Conservation (phyloP, 108 stramenopile species). For the Skeletonema tropicum region DNA sequence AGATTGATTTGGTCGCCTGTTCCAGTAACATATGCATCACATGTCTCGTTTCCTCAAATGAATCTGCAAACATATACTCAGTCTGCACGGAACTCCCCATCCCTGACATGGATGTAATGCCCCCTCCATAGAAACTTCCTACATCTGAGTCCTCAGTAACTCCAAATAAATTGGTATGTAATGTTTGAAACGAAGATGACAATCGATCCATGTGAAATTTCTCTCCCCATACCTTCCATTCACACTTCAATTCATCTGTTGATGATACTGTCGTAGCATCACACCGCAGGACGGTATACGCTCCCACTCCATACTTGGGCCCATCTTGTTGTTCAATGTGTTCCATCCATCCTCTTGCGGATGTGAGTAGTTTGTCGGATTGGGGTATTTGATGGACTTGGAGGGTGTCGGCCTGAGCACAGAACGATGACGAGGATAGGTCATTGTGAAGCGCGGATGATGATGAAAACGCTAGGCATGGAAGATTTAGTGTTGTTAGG, state of each 20-base stretch:
- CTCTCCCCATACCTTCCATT: constrained; percentile 61
- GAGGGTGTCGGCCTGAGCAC: constrained; percentile 21
- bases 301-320: constrained; percentile 49
- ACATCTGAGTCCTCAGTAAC: neutral
- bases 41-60: neutral
- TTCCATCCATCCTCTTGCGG: constrained; percentile 83
- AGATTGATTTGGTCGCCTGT: constrained; percentile 18
- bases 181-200: constrained; percentile 41
- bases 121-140: neutral
- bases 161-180: constrained; percentile 17
- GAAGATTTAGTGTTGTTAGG: neutral
- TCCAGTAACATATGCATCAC: constrained; percentile 20
- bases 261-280: constrained; percentile 30
- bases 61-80: neutral
- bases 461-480: neutral
- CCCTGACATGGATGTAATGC: neutral
- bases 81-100: neutral
- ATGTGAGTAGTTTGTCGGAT: neutral
- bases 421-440: neutral
- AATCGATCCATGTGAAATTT: constrained; percentile 73
- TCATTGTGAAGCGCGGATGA: no score
- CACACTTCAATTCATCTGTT: neutral
- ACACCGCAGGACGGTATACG: constrained; percentile 79
- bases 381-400: neutral
- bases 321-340: constrained; percentile 52